phyloP scores from a whole-genome alignment of 148 eudicot genomes.

The Rhododendron simsii region DNA sequence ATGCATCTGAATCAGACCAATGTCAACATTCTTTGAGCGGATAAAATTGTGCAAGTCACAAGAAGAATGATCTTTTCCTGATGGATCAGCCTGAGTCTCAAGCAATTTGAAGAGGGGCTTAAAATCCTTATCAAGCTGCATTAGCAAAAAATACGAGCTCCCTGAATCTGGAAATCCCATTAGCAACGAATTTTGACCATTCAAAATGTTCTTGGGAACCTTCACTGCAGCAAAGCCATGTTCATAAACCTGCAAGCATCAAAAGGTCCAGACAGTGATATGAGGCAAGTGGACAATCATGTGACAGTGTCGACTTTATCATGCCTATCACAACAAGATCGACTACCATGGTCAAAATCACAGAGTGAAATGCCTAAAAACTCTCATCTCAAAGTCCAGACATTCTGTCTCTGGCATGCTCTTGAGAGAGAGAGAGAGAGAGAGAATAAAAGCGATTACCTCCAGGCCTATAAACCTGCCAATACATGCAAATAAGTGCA shows the following conservation, averaged over 20 bases:
- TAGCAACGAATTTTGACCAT: slow-evolving; percentile 57
- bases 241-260: slow-evolving; percentile 71
- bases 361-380: background rate
- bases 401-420: background rate
- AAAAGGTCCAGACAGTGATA: background rate
- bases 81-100: slow-evolving; percentile 54
- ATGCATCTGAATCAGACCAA: slow-evolving; percentile 63
- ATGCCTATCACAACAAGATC: background rate
- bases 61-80: slow-evolving; percentile 48
- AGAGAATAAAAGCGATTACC: slow-evolving; percentile 35
- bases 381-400: background rate
- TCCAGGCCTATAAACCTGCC: slow-evolving; percentile 87
- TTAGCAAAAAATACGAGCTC: slow-evolving; percentile 69
- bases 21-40: slow-evolving; percentile 63
- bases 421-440: background rate
- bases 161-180: slow-evolving; percentile 91
- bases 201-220: slow-evolving; percentile 60
- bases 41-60: slow-evolving; percentile 36
- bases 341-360: background rate
- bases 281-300: background rate
- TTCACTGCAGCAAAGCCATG: slow-evolving; percentile 59
- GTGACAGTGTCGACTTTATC: background rate
- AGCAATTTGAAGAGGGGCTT: slow-evolving; percentile 69
- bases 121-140: slow-evolving; percentile 84
- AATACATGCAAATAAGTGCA: slow-evolving; percentile 86